Evolutionary conservation across 192 early-diverging fungal species (phyloP), one percentile per base, ranked within the genome.

Genomic region (Thoreauomyces humboldtii): DNA sequence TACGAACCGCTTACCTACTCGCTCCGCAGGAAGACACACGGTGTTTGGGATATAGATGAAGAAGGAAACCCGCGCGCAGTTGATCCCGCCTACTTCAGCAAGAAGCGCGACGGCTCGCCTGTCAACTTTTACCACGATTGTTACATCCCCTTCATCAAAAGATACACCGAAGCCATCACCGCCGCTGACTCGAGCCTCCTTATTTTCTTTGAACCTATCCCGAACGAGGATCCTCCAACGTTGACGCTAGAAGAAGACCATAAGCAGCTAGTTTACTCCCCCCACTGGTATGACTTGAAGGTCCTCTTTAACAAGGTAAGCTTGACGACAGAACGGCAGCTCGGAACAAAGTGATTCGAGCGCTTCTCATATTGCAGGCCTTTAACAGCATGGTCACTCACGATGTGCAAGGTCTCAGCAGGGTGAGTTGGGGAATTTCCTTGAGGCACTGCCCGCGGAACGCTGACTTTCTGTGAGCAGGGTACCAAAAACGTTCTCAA

Each of bases 211-310:
- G 92, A 91, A 57, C 92, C 92, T 1, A 70, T 91, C 9, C 88
- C 90, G n/a, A 92, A 92, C 47, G 89, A 92, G 69, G 74, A 74
- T 43, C 81, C 83, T 24, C 76, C 81, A 21, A 28, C 14, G 19
- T 43, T 80, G 21, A 42, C 31, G 17, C 33, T 43, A 14, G 65
- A 54, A 46, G 64, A 79, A 62, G 52, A 52, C 35, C 63, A 86
- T 33, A 60, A 78, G 4, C 80, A 87, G 36, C 67, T 89, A 25
- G 80, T 91, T 2, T 93, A 86, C 64, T 81, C 91, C 0, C 92
- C 92, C 14, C 92, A 93, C 73, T 93, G 91, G 90, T 93, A 93
- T 64, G 92, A 93, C 63, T 63, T 91, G 17, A 86, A 91, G 54
- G 81, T 86, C 17, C 59, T 92, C 14, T 91, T 92, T 56, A 65